Evolutionary conservation across 345 rosid species (phyloP), one percentile per base, ranked within the genome.

Genomic region (Eucalyptus regnans): DNA sequence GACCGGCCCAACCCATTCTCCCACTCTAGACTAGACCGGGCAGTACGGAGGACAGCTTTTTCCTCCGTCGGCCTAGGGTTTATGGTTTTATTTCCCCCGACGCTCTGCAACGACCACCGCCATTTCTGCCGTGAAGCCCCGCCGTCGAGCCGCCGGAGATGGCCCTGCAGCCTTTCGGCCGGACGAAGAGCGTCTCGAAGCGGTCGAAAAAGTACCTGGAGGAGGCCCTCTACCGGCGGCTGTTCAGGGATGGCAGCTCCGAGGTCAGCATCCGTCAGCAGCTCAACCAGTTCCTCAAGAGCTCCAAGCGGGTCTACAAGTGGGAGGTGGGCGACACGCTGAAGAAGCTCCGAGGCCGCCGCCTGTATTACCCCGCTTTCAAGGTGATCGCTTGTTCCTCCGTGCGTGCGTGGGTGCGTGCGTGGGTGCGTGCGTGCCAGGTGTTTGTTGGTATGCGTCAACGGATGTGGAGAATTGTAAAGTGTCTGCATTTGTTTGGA

Each of bases 271-370:
- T 98, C 81, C 94, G 95, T 15, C 95, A 94, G 64, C 96, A 96
- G 89, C 91, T 98, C 88, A 98, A 96, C 88, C 93, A 89, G 88
- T 96, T 98, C 94, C 92, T 98, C 91, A 97, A 94, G 90, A 93
- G 97, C 94, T 93, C 95, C 86, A 98, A 97, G 90, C 96, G 95
- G 86, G 99, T 94, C 37, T 98, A 90, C 93, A 98, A 98, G 94
- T 98, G 99, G 99, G 99, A 98, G 90, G 97, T 96, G 7, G 98
- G 96, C 27, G 95, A 95, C 88, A 96, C 99, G 43, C 90, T 97
- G 90, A 95, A 92, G 93, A 97, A 95, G 92, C 99, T 98, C 88
- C 97, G 99, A 62, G 88, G 87, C 88, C 97, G 96, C 87, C 86
- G 94, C 79, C 97, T 95, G 81, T 97, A 94, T 88, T 93, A 88